These are phyloP conservation scores for Neurospora cerealis DNA, from an alignment of 495 filamentous ascomycete genomes.

Conservation along the genomic window DNA sequence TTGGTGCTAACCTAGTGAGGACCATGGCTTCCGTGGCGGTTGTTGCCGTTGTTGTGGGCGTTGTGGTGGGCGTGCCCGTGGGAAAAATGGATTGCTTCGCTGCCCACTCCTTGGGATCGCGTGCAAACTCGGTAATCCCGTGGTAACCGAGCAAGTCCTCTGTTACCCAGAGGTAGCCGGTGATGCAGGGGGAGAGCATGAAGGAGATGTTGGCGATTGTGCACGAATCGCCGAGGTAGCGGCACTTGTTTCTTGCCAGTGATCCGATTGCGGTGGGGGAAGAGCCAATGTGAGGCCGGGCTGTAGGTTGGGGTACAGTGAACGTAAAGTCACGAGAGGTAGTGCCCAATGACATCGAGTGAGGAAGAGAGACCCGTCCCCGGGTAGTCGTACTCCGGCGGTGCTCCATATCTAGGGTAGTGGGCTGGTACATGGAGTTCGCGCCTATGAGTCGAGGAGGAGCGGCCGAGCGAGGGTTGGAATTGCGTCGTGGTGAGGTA, in stretches of 20 bases:
- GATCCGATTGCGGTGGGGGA: not conserved
- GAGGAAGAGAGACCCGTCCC: not conserved
- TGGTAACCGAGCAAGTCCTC: constrained; percentile 35
- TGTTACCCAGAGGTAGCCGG: constrained; percentile 28
- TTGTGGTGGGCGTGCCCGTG: not conserved
- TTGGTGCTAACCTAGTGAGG: constrained; percentile 18
- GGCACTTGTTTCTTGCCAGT: not conserved
- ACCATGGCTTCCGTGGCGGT: constrained; percentile 11
- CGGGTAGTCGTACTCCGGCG: not conserved
- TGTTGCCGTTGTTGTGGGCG: not conserved
- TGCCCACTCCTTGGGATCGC: constrained; percentile 25
- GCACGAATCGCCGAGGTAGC: constrained; percentile 13
- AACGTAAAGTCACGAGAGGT: not conserved
- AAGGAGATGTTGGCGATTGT: constrained; percentile 27
- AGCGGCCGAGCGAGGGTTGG: not conserved
- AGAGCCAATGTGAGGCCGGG: not conserved
- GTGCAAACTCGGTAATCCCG: constrained; percentile 21
- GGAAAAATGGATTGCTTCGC: not conserved
- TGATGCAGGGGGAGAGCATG: constrained; percentile 36
- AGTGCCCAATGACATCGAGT: constrained; percentile 11
- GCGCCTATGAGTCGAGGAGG: constrained; percentile 1
- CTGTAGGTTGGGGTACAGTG: not conserved
- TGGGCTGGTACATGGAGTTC: constrained; percentile 10
- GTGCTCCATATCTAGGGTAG: not conserved
- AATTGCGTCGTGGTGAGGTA: constrained; percentile 6